Evolutionary conservation across 2,329 filamentous ascomycete genomes (phyloP).

Genomic region (Colletotrichum sansevieriae): DNA sequence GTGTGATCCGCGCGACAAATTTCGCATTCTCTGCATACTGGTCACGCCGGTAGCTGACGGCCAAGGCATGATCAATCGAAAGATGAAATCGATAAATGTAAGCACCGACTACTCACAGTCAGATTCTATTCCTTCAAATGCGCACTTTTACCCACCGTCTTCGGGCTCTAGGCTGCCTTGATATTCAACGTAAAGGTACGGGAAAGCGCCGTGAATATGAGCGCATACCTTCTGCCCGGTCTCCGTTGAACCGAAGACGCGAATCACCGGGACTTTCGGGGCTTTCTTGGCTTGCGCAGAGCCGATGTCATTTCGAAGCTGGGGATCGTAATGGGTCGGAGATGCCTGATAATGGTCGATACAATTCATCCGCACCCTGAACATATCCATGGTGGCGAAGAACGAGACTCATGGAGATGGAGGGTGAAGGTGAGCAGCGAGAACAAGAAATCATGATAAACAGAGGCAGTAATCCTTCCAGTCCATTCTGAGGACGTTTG

Average conservation of each 20-base stretch:
- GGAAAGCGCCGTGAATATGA: slow-evolving; percentile 95
- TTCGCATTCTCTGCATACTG: slow-evolving; percentile 73
- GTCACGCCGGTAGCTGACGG: slow-evolving; percentile 85
- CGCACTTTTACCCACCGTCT: slow-evolving; percentile 67
- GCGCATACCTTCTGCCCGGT: slow-evolving; percentile 96
- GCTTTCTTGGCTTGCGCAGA: slow-evolving; percentile 71
- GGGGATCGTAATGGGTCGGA: slow-evolving; percentile 85
- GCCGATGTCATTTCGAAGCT: slow-evolving; percentile 75
- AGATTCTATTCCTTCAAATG: neutral
- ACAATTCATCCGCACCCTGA: slow-evolving; percentile 93
- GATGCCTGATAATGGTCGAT: slow-evolving; percentile 92
- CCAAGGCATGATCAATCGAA: slow-evolving; percentile 91
- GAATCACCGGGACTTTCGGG: slow-evolving; percentile 85
- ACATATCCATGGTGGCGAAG: slow-evolving; percentile 69
- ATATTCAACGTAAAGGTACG: slow-evolving; percentile 95
- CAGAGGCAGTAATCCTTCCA: neutral
- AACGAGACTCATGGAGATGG: slow-evolving; percentile 24
- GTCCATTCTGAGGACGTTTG: slow-evolving; percentile 6
- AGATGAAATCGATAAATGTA: slow-evolving; percentile 85
- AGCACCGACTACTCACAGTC: slow-evolving; percentile 70
- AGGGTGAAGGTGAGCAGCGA: neutral
- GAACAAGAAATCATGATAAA: slow-evolving; percentile 6
- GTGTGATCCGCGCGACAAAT: slow-evolving; percentile 90
- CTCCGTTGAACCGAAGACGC: slow-evolving; percentile 92
- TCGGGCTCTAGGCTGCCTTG: slow-evolving; percentile 74